phyloP scores from a whole-genome alignment of 495 filamentous ascomycete genomes.

The Astrothelium macrocarpum region DNA sequence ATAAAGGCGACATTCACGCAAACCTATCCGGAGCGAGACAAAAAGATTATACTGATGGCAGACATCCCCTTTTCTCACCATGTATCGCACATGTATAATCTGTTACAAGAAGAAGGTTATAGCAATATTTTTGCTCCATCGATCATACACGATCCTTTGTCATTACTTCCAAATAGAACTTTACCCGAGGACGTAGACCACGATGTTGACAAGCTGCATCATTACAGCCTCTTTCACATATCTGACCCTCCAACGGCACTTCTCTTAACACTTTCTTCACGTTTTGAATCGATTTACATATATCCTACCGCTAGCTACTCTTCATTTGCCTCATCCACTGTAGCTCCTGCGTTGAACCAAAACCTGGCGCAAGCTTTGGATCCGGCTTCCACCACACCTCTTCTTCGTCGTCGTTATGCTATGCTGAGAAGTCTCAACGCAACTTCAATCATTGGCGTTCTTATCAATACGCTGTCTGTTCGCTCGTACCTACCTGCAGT shows the following conservation, averaged over 20 bases:
- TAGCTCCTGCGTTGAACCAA: not conserved
- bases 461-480: constrained; percentile 90
- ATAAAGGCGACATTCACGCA: constrained; percentile 54
- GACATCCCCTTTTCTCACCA: constrained; percentile 79
- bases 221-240: constrained; percentile 83
- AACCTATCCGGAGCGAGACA: constrained; percentile 51
- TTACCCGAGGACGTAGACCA: constrained; percentile 42
- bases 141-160: constrained; percentile 68
- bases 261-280: constrained; percentile 76
- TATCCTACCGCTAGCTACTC: constrained; percentile 48
- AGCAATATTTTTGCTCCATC: constrained; percentile 56
- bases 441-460: constrained; percentile 75
- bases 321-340: not conserved
- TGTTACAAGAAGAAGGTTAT: constrained; percentile 54
- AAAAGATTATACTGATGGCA: constrained; percentile 73
- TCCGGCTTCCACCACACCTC: constrained; percentile 40
- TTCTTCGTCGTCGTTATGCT: constrained; percentile 78
- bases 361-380: constrained; percentile 33
- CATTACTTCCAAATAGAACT: constrained; percentile 75
- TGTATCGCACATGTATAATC: constrained; percentile 42
- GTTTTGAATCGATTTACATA: constrained; percentile 68
- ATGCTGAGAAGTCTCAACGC: constrained; percentile 73
- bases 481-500: constrained; percentile 80
- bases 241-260: constrained; percentile 74
- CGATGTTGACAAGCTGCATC: constrained; percentile 45